phyloP scores from a whole-genome alignment of 73 alveolate genomes.

The Paramecium tetraurelia region DNA sequence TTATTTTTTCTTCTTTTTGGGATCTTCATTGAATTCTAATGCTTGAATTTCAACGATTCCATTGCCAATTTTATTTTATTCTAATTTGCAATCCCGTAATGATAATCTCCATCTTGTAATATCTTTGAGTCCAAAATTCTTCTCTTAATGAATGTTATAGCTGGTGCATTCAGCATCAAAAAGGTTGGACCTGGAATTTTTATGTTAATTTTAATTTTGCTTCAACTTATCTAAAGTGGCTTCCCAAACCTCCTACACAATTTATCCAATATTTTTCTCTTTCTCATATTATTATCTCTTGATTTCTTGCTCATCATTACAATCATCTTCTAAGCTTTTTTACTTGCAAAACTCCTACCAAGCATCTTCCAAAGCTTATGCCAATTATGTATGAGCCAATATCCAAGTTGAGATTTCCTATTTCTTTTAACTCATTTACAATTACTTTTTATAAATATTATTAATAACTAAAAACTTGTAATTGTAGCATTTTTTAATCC shows the following conservation, averaged over 20 bases:
- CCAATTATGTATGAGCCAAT: constrained; percentile 20
- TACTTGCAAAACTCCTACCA: neutral
- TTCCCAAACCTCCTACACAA: constrained; percentile 28
- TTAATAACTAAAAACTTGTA: neutral
- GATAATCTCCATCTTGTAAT: constrained; percentile 31
- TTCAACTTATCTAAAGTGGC: neutral
- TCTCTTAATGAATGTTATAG: constrained; percentile 34
- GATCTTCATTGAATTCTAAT: constrained; percentile 2
- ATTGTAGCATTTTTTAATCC: neutral
- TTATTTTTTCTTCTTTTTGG: neutral
- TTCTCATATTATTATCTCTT: neutral
- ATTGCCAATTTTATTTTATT: neutral
- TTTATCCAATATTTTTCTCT: neutral
- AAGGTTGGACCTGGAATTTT: neutral
- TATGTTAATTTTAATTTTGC: neutral
- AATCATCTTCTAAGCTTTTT: neutral
- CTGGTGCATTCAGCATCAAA: constrained; percentile 31
- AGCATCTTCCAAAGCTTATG: neutral
- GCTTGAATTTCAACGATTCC: constrained; percentile 15
- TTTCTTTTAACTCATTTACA: neutral
- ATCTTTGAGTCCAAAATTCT: constrained; percentile 26
- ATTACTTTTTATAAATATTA: neutral
- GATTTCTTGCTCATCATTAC: neutral
- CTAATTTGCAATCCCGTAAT: neutral
- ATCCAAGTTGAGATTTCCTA: constrained; percentile 32